Conservation (phyloP, 148 eudicot genomes). For the Fagopyrum homotropicum region DNA sequence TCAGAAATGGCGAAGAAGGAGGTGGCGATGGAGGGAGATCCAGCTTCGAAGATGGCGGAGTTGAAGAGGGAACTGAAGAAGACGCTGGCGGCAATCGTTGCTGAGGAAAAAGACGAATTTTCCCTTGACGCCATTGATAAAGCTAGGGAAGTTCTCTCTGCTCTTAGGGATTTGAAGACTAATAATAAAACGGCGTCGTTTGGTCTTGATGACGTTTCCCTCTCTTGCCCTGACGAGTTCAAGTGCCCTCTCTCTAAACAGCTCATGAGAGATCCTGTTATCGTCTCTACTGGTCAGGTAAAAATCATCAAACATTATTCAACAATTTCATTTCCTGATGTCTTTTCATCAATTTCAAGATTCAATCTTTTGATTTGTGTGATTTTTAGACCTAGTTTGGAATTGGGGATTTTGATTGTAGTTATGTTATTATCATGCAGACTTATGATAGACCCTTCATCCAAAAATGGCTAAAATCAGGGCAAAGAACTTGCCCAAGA, state of each 20-base stretch:
- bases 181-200: slow-evolving; percentile 24
- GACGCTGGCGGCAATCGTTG: slow-evolving; percentile 44
- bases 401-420: neutral
- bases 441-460: slow-evolving; percentile 81
- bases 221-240: slow-evolving; percentile 51
- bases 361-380: slow-evolving; percentile 3
- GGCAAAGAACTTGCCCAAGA: slow-evolving; percentile 69
- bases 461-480: slow-evolving; percentile 81
- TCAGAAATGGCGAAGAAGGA: slow-evolving; percentile 61
- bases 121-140: slow-evolving; percentile 48
- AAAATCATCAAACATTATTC: neutral
- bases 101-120: slow-evolving; percentile 29
- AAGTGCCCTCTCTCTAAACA: slow-evolving; percentile 79
- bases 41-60: slow-evolving; percentile 39
- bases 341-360: neutral
- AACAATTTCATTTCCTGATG: neutral
- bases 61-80: slow-evolving; percentile 64
- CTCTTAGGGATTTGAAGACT: slow-evolving; percentile 48
- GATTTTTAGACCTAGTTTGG: neutral
- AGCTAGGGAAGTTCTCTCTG: slow-evolving; percentile 41
- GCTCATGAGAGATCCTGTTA: slow-evolving; percentile 84
- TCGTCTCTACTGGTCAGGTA: slow-evolving; percentile 79
- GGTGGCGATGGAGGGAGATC: slow-evolving; percentile 43
- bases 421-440: slow-evolving; percentile 29
- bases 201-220: slow-evolving; percentile 11